phyloP scores from a whole-genome alignment of 2,329 filamentous ascomycete genomes.

The Colletotrichum sp. region DNA sequence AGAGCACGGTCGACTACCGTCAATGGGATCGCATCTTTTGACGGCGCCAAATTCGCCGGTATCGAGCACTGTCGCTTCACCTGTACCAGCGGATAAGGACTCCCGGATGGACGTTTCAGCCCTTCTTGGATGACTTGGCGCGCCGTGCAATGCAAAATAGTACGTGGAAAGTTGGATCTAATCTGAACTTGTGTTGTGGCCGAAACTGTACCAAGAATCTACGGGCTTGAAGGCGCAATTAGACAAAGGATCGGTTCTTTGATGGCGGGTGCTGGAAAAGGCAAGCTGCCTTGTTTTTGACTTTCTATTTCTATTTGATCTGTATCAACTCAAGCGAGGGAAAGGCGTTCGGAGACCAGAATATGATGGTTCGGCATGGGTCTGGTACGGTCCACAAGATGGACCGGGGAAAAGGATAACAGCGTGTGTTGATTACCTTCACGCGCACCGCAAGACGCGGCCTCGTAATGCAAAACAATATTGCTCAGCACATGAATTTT shows the following conservation, averaged over 20 bases:
- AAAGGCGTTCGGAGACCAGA: constrained; percentile 9
- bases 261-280: not conserved
- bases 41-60: constrained; percentile 40
- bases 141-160: not conserved
- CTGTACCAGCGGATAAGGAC: constrained; percentile 22
- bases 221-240: not conserved
- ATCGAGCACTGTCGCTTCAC: constrained; percentile 1
- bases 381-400: not conserved
- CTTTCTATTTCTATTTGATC: not conserved
- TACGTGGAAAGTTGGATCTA: not conserved
- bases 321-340: constrained; percentile 6
- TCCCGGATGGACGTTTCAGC: constrained; percentile 17
- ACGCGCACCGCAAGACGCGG: not conserved
- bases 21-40: constrained; percentile 25
- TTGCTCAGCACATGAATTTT: not conserved
- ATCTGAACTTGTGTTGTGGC: not conserved
- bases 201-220: not conserved
- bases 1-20: not conserved
- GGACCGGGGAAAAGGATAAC: not conserved
- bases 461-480: not conserved
- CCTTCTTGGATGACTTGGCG: not conserved
- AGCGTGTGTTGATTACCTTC: not conserved
- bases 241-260: not conserved
- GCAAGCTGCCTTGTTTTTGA: not conserved
- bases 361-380: constrained; percentile 2